Percentiles rank a stretch among this genome's conserved stretches.
Conservation (phyloP, 306 rosid species). For the Purshia tridentata region DNA sequence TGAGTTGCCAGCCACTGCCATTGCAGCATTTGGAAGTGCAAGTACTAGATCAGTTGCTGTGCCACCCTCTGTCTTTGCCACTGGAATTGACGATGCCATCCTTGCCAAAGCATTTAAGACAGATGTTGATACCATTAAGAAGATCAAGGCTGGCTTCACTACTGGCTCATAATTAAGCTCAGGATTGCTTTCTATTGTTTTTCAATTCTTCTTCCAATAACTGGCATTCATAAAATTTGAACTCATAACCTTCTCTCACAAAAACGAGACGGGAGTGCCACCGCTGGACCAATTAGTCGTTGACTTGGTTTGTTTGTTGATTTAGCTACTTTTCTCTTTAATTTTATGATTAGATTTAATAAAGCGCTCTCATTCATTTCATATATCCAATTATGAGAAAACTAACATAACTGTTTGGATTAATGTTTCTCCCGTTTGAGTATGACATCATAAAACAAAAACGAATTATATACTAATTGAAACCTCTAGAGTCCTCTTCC, state of each 20-base stretch:
- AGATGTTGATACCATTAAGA: conserved; percentile 30
- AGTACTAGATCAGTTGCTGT: conserved; percentile 37
- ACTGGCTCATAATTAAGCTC: not conserved
- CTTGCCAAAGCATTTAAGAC: conserved; percentile 37
- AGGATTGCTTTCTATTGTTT: too few relatives aligned
- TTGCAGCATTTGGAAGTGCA: conserved; percentile 41
- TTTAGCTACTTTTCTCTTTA: not conserved
- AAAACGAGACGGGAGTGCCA: too few relatives aligned
- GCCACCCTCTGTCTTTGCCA: conserved; percentile 18
- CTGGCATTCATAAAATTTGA: too few relatives aligned
- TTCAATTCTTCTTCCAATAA: too few relatives aligned
- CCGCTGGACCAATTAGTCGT: too few relatives aligned
- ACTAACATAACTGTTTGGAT: too few relatives aligned
- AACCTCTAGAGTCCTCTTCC: not conserved
- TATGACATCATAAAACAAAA: too few relatives aligned
- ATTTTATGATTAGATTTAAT: not conserved
- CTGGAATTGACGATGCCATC: conserved; percentile 25
- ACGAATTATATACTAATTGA: not conserved
- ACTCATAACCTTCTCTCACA: too few relatives aligned
- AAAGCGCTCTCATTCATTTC: not conserved
- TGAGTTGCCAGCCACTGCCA: conserved; percentile 27
- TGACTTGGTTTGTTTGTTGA: not conserved
- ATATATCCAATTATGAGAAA: too few relatives aligned
- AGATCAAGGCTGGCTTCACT: conserved; percentile 18
- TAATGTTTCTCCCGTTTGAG: too few relatives aligned